Evolutionary conservation across 1,139 yeast genomes (phyloP), one percentile per base, ranked within the genome.

Genomic region (Sugiyamaella castrensis): DNA sequence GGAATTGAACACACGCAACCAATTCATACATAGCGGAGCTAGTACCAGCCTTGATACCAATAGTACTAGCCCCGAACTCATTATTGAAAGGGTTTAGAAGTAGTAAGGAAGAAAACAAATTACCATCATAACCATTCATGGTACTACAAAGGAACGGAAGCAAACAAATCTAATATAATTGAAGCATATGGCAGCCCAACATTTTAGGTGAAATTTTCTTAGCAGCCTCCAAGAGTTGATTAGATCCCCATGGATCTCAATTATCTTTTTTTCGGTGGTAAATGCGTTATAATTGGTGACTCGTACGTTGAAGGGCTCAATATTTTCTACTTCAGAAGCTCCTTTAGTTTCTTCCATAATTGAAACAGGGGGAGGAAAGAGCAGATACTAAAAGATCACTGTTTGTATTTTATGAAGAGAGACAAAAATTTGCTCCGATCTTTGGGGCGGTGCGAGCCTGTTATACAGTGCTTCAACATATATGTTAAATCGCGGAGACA

Each of bases 71-170:
- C 3, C 57, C 57, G 29, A 55, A 55, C n/a, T 41, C 35, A 11
- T 36, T 30, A 24, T 45, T 41, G 44, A 54, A 55, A 8, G 45
- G 50, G 10, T 49, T 44, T 13, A 40, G 43, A 12, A 41, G 37
- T 31, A 55, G 46, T 11, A 56, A 40, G 2, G 57, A 43, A 13
- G 44, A 43, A 51, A 56, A 52, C 13, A 56, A 50, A 19, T 50
- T 39, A 11, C 57, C 59, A 41, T 56, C 59, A 37, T 41, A 55
- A 15, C 59, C 59, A 39, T 52, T 50, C 50, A 52, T 50, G n/a
- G 56, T 53, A 13, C 55, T 50, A 45, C 47, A 40, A 29, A 56
- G 47, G 40, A 53, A 53, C 7, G 52, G 56, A 10, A 55, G 33
- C 16, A 55, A 33, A 42, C 57, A 55, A 47, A 34, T 43, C 24